phyloP scores from a whole-genome alignment of 768 basidiomycete species.

The Dentipellis sp. region DNA sequence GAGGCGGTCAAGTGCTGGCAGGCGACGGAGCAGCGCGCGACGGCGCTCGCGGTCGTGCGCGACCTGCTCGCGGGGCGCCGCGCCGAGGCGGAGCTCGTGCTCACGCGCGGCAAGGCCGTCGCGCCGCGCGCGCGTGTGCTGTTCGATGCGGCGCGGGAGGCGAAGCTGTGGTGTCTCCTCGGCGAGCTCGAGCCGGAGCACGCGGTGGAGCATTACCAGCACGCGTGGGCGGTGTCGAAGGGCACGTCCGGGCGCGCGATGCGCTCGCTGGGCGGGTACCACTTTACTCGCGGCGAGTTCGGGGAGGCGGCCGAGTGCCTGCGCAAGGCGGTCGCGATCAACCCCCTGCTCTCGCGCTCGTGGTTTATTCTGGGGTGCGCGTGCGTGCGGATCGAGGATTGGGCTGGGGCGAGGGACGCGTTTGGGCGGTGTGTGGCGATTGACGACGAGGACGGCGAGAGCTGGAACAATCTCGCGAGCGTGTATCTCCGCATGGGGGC shows the following conservation, averaged over 20 bases:
- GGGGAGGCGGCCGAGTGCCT: conserved; percentile 55
- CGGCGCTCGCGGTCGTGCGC: conserved; percentile 70
- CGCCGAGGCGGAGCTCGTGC: conserved; percentile 70
- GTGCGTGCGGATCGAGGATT: conserved; percentile 70
- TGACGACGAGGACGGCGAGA: conserved; percentile 95
- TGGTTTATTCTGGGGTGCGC: conserved; percentile 99
- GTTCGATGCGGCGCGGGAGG: conserved; percentile 64
- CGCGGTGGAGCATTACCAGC: conserved; percentile 66
- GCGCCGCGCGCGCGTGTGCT: conserved; percentile 30
- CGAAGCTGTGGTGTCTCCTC: conserved; percentile 91
- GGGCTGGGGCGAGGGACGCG: conserved; percentile 75
- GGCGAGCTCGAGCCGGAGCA: conserved; percentile 80
- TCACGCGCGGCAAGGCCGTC: conserved; percentile 47
- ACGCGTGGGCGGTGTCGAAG: conserved; percentile 76
- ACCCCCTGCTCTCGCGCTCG: conserved; percentile 76
- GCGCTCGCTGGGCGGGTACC: conserved; percentile 81
- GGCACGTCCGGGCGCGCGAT: conserved; percentile 83
- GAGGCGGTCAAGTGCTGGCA: conserved; percentile 88
- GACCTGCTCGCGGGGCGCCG: conserved; percentile 81
- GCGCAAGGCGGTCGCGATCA: conserved; percentile 71
- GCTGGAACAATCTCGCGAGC: conserved; percentile 96
- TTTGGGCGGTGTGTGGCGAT: conserved; percentile 83
- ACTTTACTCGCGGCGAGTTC: conserved; percentile 65
- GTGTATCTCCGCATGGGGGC: conserved; percentile 81
- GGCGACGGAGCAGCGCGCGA: conserved; percentile 68